Evolutionary conservation across 1,284 basidiomycete genomes (phyloP), one percentile per base, ranked within the genome.

Genomic region (Grifola frondosa): DNA sequence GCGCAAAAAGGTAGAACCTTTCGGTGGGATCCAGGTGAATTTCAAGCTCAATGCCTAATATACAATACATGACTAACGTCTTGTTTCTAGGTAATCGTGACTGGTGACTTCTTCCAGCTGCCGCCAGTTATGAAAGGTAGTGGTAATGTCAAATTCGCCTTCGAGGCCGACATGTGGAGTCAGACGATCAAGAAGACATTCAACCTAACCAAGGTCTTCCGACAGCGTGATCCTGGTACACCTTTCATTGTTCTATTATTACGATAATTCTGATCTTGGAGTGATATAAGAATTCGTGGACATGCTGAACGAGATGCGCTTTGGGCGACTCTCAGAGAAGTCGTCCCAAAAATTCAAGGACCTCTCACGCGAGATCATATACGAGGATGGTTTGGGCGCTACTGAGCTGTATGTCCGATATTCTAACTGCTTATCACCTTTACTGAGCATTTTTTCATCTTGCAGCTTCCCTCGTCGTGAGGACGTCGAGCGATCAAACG

Each of bases 271-370:
- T 25, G 38, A 3, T 2, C 13, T 13, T 31, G n/a, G 30, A 13
- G 35, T 20, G 23, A 23, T 40, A 31, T 43, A 23, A 92, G 91
- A 75, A 17, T 95, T 97, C 60, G 80, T 94, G 43, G 75, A 88
- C 60, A 91, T 96, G 84, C 74, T 97, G 34, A 95, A 93, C 62
- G 88, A 91, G 58, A 92, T 96, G 90, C 81, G 93, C 16, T 91
- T 88, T 50, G 93, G 93, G 4, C 63, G 61, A n/a, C 66, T 94
- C 41, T 70, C 78, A 6, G 50, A 63, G 6, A 61, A 67, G 5
- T 86, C 86, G 0, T 77, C 86, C 42, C 44, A 62, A 5, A 75
- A 71, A 19, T 93, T 95, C 69, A 71, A 69, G 42, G 59, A 64
- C 1, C 69, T 96, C 6, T 71, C 75, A 3, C 74, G 90, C 13